Percentiles rank a stretch among this genome's conserved stretches.
These are phyloP conservation scores for Aspergillus ochraceoroseus DNA, from an alignment of 2,329 filamentous ascomycete species.

Conservation along the genomic window DNA sequence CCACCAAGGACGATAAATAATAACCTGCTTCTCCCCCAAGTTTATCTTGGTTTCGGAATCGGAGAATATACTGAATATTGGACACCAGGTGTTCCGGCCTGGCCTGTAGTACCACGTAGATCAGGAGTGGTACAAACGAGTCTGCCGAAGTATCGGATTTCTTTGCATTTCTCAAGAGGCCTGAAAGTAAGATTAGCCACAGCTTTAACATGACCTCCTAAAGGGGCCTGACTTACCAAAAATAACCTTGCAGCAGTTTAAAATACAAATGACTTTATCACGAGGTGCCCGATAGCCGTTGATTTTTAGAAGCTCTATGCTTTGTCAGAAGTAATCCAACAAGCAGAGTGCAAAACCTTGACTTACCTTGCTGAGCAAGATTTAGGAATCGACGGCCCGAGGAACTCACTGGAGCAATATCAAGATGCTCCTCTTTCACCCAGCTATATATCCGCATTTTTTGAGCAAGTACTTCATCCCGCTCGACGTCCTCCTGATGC, in stretches of 20 bases:
- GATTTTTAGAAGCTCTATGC: conserved; percentile 84
- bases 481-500: conserved; percentile 95
- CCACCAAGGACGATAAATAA: conserved; percentile 86
- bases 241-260: conserved; percentile 99
- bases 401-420: conserved; percentile 78
- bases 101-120: conserved; percentile 90
- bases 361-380: conserved; percentile 76
- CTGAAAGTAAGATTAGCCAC: conserved; percentile 28
- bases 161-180: conserved; percentile 84
- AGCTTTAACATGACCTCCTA: background rate
- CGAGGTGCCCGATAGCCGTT: conserved; percentile 93
- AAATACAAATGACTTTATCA: conserved; percentile 96
- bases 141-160: conserved; percentile 85
- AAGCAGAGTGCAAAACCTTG: background rate
- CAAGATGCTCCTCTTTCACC: conserved; percentile 87
- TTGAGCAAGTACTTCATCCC: conserved; percentile 90
- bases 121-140: conserved; percentile 89
- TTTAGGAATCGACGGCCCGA: conserved; percentile 83
- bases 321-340: conserved; percentile 22
- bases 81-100: conserved; percentile 94
- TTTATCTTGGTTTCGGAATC: conserved; percentile 96
- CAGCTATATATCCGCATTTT: conserved; percentile 97
- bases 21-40: conserved; percentile 96
- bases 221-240: conserved; percentile 61
- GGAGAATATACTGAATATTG: conserved; percentile 95